Conservation (phyloP, 139 green algal genomes). For the Pseudopediastrum boryanum region DNA sequence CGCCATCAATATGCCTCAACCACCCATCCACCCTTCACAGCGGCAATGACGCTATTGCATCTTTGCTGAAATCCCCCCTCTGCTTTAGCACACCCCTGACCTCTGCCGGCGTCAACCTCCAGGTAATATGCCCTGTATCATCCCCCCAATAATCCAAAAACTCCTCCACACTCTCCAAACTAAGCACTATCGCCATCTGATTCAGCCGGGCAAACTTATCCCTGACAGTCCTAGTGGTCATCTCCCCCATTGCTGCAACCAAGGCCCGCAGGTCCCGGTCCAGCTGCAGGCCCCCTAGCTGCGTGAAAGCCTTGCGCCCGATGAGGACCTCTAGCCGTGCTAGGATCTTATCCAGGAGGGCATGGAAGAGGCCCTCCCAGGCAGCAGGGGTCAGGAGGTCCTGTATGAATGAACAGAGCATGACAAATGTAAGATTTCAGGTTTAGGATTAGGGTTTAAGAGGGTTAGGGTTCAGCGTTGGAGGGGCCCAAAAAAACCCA, state of each 20-base stretch:
- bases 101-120: constrained; percentile 82
- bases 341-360: constrained; percentile 72
- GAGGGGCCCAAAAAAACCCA: no score
- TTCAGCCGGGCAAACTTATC: constrained; percentile 92
- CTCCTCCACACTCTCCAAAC: constrained; percentile 84
- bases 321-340: constrained; percentile 76
- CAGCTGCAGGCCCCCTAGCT: constrained; percentile 93
- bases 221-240: constrained; percentile 81
- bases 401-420: no score
- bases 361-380: constrained; percentile 72
- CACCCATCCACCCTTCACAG: constrained; percentile 41
- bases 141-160: constrained; percentile 86
- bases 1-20: neutral
- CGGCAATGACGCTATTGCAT: constrained; percentile 61
- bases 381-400: constrained; percentile 28
- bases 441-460: no score
- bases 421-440: no score
- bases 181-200: constrained; percentile 90
- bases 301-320: constrained; percentile 76
- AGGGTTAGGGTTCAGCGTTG: no score
- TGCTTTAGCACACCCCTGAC: constrained; percentile 74
- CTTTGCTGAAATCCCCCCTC: constrained; percentile 75
- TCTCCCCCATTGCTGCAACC: constrained; percentile 59
- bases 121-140: constrained; percentile 72
- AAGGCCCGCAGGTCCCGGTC: constrained; percentile 85